Percentiles rank a stretch among this genome's conserved stretches.
These are phyloP conservation scores for Sugiyamaella japonica DNA, from an alignment of 1,139 yeast species.

Conservation along the genomic window DNA sequence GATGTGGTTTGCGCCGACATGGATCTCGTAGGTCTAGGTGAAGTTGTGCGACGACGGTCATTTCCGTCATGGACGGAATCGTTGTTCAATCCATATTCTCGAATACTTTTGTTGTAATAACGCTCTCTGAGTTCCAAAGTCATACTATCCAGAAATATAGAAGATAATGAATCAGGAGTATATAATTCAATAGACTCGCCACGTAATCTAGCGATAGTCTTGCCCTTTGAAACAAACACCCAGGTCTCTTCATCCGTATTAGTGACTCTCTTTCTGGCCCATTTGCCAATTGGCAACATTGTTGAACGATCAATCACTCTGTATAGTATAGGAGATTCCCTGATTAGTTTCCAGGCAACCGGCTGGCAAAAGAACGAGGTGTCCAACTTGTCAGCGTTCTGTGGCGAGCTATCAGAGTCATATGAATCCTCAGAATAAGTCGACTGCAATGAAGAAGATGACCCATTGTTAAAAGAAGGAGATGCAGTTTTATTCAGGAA, in stretches of 20 bases:
- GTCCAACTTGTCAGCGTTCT: not conserved
- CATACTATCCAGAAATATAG: conserved; percentile 20
- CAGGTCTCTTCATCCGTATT: conserved; percentile 16
- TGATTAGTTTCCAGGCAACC: conserved; percentile 14
- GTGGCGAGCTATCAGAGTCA: not conserved
- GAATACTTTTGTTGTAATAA: conserved; percentile 13
- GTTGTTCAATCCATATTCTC: not conserved
- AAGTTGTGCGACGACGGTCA: too few relatives aligned
- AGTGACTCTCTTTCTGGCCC: conserved; percentile 20
- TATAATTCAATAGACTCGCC: conserved; percentile 17
- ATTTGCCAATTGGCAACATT: conserved; percentile 22
- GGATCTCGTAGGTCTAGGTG: not conserved
- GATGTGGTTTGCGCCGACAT: not conserved
- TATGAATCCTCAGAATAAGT: not conserved
- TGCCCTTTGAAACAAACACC: conserved; percentile 22
- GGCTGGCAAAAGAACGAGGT: conserved; percentile 13
- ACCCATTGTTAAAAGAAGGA: not conserved
- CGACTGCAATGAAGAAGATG: conserved; percentile 8
- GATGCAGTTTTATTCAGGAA: conserved; percentile 3
- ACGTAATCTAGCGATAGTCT: conserved; percentile 21
- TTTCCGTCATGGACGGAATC: not conserved
- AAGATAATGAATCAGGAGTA: conserved; percentile 16
- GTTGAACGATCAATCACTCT: conserved; percentile 25
- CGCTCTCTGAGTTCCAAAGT: conserved; percentile 19
- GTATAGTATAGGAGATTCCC: conserved; percentile 11